phyloP scores from a whole-genome alignment of 768 basidiomycete species.

The Hebeloma cylindrosporum region DNA sequence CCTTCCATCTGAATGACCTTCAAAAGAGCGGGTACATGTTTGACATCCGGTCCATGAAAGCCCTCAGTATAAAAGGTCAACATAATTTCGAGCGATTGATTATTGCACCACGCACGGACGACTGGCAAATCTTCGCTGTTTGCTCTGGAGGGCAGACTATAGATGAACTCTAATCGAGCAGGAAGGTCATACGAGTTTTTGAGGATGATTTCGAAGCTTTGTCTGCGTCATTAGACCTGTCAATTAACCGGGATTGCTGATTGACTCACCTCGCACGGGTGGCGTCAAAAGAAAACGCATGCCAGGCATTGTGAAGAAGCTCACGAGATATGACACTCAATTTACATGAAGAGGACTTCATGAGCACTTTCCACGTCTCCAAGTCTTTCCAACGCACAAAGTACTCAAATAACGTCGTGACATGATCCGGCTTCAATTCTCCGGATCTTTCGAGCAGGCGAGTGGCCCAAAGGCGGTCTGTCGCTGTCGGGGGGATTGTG shows the following conservation, averaged over 20 bases:
- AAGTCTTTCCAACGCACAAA: slow-evolving; percentile 29
- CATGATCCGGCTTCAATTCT: slow-evolving; percentile 12
- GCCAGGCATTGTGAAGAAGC: slow-evolving; percentile 21
- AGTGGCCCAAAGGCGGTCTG: slow-evolving; percentile 13
- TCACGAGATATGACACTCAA: slow-evolving; percentile 14
- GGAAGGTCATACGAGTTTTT: slow-evolving; percentile 10
- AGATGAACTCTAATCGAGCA: slow-evolving; percentile 22
- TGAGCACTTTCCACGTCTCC: slow-evolving; percentile 26
- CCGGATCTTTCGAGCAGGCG: slow-evolving; percentile 16
- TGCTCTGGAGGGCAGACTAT: slow-evolving; percentile 12
- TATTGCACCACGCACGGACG: slow-evolving; percentile 22
- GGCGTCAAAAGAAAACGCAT: slow-evolving; percentile 23
- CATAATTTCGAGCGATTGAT: slow-evolving; percentile 19
- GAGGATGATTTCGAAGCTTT: slow-evolving; percentile 25
- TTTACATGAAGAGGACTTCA: slow-evolving; percentile 15
- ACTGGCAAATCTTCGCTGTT: slow-evolving; percentile 8
- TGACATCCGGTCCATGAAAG: no score
- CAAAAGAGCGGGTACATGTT: slow-evolving; percentile 28
- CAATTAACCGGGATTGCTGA: neutral
- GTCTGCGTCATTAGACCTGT: neutral
- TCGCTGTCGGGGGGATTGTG: slow-evolving; percentile 13
- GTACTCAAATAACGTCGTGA: slow-evolving; percentile 17
- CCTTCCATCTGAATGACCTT: slow-evolving; percentile 18
- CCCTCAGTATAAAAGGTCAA: slow-evolving; percentile 18
- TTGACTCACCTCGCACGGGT: slow-evolving; percentile 21